Percentiles rank a stretch among this genome's conserved stretches.
These are phyloP conservation scores for Aaosphaeria arxii DNA, from an alignment of 2,329 filamentous ascomycete species.

Conservation along the genomic window DNA sequence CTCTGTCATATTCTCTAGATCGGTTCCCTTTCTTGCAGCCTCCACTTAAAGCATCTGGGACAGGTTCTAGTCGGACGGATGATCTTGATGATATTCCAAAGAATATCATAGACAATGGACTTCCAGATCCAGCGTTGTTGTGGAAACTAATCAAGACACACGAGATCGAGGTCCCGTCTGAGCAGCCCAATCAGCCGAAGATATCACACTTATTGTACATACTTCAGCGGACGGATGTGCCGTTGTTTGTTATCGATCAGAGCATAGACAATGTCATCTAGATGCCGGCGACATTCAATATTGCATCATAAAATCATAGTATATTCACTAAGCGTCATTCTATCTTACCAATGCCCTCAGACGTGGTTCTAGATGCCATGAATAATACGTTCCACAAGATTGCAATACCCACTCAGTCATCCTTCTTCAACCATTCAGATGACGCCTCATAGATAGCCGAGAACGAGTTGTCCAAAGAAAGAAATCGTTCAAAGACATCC, in stretches of 20 bases:
- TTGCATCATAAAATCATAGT: not conserved
- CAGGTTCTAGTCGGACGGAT: not conserved
- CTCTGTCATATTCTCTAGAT: slow-evolving; percentile 38
- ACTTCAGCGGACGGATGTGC: slow-evolving; percentile 29
- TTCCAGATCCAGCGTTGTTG: slow-evolving; percentile 36
- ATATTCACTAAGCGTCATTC: not conserved
- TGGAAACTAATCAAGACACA: slow-evolving; percentile 37
- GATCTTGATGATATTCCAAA: slow-evolving; percentile 22
- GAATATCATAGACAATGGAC: slow-evolving; percentile 23
- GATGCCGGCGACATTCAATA: not conserved
- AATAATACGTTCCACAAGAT: not conserved
- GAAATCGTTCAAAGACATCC: slow-evolving; percentile 37
- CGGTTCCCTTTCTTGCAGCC: slow-evolving; percentile 36
- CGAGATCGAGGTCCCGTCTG: slow-evolving; percentile 14
- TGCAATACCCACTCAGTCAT: slow-evolving; percentile 19
- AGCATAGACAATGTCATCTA: not conserved
- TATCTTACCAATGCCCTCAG: not conserved
- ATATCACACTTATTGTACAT: slow-evolving; percentile 40
- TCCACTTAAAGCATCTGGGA: not conserved
- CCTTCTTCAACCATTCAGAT: slow-evolving; percentile 38
- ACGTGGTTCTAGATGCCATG: not conserved
- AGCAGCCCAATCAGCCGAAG: slow-evolving; percentile 32
- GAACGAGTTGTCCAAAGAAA: slow-evolving; percentile 40
- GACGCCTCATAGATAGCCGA: slow-evolving; percentile 38
- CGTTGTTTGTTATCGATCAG: not conserved